Percentiles rank a stretch among this genome's conserved stretches.
Conservation (phyloP, 140 eudicot species). For the Senecio squalidus region DNA sequence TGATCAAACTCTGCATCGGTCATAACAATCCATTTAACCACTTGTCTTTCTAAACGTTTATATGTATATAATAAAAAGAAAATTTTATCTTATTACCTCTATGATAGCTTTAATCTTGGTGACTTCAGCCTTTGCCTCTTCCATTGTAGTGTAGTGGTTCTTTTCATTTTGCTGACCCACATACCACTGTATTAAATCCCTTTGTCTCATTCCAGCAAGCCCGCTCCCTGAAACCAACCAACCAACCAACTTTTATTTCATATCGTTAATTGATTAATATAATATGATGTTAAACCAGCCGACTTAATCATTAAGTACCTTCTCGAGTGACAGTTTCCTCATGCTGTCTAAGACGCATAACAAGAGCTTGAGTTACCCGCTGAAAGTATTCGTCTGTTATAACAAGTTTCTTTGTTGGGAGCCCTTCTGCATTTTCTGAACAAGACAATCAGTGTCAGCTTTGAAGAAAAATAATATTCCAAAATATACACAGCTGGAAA, state of each 20-base stretch:
- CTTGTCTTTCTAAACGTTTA: not conserved
- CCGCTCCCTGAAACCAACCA: slow-evolving; percentile 47
- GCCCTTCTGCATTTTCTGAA: slow-evolving; percentile 51
- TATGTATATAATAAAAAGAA: not conserved
- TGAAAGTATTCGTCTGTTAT: slow-evolving; percentile 83
- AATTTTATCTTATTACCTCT: not conserved
- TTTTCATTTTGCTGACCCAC: slow-evolving; percentile 74
- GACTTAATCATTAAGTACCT: slow-evolving; percentile 38
- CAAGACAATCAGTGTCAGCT: not conserved
- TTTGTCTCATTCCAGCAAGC: slow-evolving; percentile 86
- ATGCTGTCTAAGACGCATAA: slow-evolving; percentile 90
- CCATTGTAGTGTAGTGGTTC: slow-evolving; percentile 50
- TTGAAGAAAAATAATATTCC: not conserved
- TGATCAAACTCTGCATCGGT: slow-evolving; percentile 66
- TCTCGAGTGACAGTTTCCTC: slow-evolving; percentile 68
- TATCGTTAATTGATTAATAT: not conserved
- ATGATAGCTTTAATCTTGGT: slow-evolving; percentile 78
- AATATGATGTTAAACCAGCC: not conserved
- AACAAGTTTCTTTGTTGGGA: slow-evolving; percentile 55
- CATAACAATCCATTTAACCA: not conserved
- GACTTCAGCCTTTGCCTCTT: slow-evolving; percentile 70
- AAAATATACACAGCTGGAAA: not conserved
- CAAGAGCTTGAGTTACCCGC: slow-evolving; percentile 86
- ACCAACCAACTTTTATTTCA: not conserved
- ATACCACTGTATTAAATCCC: slow-evolving; percentile 83